Evolutionary conservation across 768 basidiomycete genomes (phyloP).

Genomic region (Suillus subalutaceus): DNA sequence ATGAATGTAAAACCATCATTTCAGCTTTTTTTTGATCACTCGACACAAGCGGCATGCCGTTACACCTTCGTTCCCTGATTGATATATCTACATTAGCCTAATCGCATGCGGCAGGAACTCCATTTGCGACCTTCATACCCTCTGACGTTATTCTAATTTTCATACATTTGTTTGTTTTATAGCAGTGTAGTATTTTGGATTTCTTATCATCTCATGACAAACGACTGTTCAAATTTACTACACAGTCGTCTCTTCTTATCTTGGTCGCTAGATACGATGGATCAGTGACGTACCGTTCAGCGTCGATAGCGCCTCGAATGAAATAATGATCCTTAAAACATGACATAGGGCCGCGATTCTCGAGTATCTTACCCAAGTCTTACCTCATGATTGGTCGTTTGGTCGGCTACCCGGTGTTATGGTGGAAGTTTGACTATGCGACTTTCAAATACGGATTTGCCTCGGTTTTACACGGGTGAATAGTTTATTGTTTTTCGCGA

Average conservation of each 20-base stretch:
- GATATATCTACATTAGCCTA: not conserved
- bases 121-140: constrained; percentile 1
- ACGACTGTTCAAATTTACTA: not conserved
- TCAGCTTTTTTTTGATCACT: constrained; percentile 10
- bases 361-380: not conserved
- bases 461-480: not conserved
- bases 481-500: not conserved
- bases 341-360: not conserved
- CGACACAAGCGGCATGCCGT: constrained; percentile 6
- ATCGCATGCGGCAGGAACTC: constrained; percentile 8
- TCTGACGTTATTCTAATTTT: not conserved
- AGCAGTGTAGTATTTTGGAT: not conserved
- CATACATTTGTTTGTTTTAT: not conserved
- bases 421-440: not conserved
- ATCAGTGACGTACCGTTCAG: not conserved
- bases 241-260: constrained; percentile 3
- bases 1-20: not conserved
- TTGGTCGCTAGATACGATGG: not conserved
- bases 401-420: not conserved
- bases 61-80: not conserved
- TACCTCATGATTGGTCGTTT: not conserved
- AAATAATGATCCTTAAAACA: not conserved
- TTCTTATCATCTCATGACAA: not conserved
- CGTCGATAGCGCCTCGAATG: constrained; percentile 3
- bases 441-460: not conserved